These are phyloP conservation scores for Murraya koenigii DNA, from an alignment of 345 rosid genomes.

Conservation along the genomic window DNA sequence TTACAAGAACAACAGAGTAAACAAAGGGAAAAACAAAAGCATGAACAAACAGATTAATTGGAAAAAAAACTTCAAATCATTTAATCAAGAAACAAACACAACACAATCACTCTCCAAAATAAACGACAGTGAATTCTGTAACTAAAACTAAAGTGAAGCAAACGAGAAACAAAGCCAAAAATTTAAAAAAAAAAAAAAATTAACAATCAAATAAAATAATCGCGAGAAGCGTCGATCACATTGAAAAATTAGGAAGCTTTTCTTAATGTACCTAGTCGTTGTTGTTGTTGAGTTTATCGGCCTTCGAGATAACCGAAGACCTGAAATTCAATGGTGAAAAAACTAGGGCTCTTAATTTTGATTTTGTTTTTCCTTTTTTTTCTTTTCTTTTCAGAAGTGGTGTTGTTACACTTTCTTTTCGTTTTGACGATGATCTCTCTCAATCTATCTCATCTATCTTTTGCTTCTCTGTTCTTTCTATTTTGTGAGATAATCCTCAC, in stretches of 20 bases:
- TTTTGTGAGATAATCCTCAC: background rate
- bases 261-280: constrained; percentile 11
- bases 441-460: no score
- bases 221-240: background rate
- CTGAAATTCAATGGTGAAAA: constrained; percentile 15
- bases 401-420: background rate
- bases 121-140: background rate
- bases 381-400: no score
- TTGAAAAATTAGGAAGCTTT: background rate
- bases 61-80: background rate
- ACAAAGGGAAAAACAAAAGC: background rate
- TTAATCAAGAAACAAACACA: background rate
- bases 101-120: background rate
- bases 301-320: constrained; percentile 34
- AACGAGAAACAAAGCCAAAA: background rate
- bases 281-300: constrained; percentile 14
- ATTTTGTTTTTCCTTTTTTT: no score
- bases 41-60: background rate
- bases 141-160: background rate
- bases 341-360: constrained; percentile 12
- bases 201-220: no score
- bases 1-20: background rate
- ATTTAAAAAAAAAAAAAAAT: background rate
- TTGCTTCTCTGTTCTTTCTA: background rate
- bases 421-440: background rate